These are phyloP conservation scores for Isabelozyma gotoi DNA, from an alignment of 805 yeast genomes.

Conservation along the genomic window DNA sequence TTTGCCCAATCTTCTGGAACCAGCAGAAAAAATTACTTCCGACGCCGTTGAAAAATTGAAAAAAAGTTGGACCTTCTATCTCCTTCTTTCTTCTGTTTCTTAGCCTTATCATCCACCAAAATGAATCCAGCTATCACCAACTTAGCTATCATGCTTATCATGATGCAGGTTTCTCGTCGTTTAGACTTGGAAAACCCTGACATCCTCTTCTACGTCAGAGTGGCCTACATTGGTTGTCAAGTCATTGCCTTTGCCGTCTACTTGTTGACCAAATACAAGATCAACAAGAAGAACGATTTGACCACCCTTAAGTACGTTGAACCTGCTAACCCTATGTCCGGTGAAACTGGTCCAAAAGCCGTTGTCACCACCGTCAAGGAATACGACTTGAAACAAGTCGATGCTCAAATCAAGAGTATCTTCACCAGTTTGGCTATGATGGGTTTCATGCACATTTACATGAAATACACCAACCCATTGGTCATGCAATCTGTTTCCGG, in stretches of 20 bases:
- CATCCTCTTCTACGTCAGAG: conserved; percentile 71
- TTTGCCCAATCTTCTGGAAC: not conserved
- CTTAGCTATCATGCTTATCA: conserved; percentile 85
- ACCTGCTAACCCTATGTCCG: conserved; percentile 77
- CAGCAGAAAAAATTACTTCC: not conserved
- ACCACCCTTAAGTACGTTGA: conserved; percentile 90
- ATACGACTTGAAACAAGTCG: conserved; percentile 87
- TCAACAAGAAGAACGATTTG: conserved; percentile 78
- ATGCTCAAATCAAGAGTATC: conserved; percentile 75
- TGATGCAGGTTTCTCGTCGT: conserved; percentile 92
- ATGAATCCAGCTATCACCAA: conserved; percentile 91
- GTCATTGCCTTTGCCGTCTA: conserved; percentile 63
- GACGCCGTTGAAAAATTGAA: not conserved
- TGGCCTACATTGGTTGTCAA: conserved; percentile 67
- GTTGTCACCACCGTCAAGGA: conserved; percentile 92
- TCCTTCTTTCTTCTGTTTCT: conserved; percentile 1
- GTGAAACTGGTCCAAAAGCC: conserved; percentile 69
- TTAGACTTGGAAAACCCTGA: conserved; percentile 85
- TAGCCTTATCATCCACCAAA: conserved; percentile 4
- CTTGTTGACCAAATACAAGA: conserved; percentile 58
- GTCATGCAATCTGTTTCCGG: conserved; percentile 93
- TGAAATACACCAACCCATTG: conserved; percentile 96
- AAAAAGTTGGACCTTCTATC: not conserved
- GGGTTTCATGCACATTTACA: conserved; percentile 96
- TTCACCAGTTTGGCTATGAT: conserved; percentile 93